Conservation (phyloP, 805 yeast species). For the Ogataea parapolymorpha region DNA sequence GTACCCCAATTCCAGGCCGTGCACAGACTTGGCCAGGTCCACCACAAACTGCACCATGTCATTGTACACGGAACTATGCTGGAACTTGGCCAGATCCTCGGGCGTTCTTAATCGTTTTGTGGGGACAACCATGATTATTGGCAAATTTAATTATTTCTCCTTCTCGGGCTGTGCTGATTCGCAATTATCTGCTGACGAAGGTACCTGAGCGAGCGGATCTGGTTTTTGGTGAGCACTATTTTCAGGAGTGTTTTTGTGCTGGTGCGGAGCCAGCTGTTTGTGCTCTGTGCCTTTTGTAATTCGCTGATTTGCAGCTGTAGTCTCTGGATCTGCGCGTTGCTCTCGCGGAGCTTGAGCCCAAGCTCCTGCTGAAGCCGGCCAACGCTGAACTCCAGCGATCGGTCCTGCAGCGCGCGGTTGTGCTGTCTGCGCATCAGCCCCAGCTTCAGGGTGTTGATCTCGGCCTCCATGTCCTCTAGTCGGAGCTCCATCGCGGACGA, state of each 20-base stretch:
- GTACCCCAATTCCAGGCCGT: conserved; percentile 32
- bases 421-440: conserved; percentile 11
- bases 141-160: background rate
- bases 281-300: background rate
- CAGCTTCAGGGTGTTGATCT: conserved; percentile 10
- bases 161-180: conserved; percentile 10
- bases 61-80: conserved; percentile 44
- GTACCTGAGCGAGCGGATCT: conserved; percentile 5
- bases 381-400: conserved; percentile 8
- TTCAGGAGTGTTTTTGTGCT: conserved; percentile 7
- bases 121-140: conserved; percentile 17
- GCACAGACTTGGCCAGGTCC: conserved; percentile 59
- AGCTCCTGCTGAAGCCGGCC: conserved; percentile 9
- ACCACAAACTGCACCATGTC: conserved; percentile 53
- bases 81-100: conserved; percentile 64
- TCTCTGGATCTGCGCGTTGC: conserved; percentile 6
- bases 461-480: conserved; percentile 13
- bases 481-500: conserved; percentile 5
- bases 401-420: conserved; percentile 7
- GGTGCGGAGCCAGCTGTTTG: conserved; percentile 3
- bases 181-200: background rate
- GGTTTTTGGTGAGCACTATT: conserved; percentile 8
- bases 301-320: conserved; percentile 3
- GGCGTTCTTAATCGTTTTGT: conserved; percentile 23
- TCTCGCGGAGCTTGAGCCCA: conserved; percentile 6